Evolutionary conservation across 2,329 filamentous ascomycete species (phyloP).

Genomic region (Aspergillus sp.): DNA sequence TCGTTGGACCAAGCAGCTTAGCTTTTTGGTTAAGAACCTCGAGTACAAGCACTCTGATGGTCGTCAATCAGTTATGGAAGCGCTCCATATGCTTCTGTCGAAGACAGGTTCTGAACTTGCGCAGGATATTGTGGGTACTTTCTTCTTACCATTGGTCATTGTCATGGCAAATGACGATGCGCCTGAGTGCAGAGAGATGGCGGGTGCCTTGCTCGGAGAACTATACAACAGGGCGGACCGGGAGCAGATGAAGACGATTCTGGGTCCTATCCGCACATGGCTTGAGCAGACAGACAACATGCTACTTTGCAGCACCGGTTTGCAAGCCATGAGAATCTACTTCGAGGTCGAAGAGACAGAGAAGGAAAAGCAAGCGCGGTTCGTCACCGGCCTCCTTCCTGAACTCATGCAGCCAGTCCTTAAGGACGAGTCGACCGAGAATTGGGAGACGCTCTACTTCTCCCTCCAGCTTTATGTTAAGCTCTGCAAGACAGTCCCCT

Average conservation of each 20-base stretch:
- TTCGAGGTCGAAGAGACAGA: conserved; percentile 63
- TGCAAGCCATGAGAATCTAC: conserved; percentile 78
- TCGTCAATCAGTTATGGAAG: conserved; percentile 86
- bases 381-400: conserved; percentile 50
- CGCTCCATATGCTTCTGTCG: conserved; percentile 74
- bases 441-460: conserved; percentile 67
- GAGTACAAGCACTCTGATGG: conserved; percentile 86
- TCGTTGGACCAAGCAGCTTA: conserved; percentile 80
- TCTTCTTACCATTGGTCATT: conserved; percentile 81
- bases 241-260: conserved; percentile 63
- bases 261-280: conserved; percentile 67
- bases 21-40: conserved; percentile 82
- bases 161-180: conserved; percentile 84
- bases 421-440: conserved; percentile 45
- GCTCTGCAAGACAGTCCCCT: conserved; percentile 60
- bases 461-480: conserved; percentile 63
- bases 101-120: conserved; percentile 78
- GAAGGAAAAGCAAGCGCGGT: conserved; percentile 61
- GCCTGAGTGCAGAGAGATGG: conserved; percentile 74
- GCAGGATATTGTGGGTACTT: conserved; percentile 71
- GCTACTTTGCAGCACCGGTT: conserved; percentile 62
- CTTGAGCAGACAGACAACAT: conserved; percentile 66
- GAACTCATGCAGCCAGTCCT: conserved; percentile 48
- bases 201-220: conserved; percentile 69
- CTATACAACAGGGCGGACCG: conserved; percentile 72